Percentiles rank a stretch among this genome's conserved stretches.
Conservation (phyloP, 441 rosid species). For the Pelargonium myrrhifolium region DNA sequence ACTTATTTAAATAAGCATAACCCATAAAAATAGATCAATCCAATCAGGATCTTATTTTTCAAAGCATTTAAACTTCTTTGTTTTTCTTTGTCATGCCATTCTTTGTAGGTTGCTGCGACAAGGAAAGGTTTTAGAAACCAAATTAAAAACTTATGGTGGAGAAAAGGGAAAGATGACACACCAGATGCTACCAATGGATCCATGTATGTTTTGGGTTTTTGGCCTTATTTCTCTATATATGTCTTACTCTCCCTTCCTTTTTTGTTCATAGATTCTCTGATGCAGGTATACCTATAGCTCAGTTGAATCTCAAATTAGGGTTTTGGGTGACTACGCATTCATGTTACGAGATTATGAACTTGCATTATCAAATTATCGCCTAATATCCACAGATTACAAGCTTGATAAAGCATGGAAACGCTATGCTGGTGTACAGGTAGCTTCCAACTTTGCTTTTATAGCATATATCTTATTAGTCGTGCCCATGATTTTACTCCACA, state of each 20-base stretch:
- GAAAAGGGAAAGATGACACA: slow-evolving; percentile 93
- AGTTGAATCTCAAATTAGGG: slow-evolving; percentile 88
- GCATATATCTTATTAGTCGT: slow-evolving; percentile 8
- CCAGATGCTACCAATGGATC: slow-evolving; percentile 58
- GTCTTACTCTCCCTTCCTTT: slow-evolving; percentile 21
- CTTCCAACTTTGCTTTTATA: slow-evolving; percentile 15
- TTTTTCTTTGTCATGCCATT: slow-evolving; percentile 19
- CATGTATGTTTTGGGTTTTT: slow-evolving; percentile 41
- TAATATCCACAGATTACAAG: slow-evolving; percentile 95
- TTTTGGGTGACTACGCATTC: slow-evolving; percentile 95
- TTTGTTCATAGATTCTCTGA: slow-evolving; percentile 21
- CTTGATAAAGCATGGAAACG: slow-evolving; percentile 98
- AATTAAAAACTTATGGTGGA: slow-evolving; percentile 96
- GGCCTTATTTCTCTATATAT: slow-evolving; percentile 12
- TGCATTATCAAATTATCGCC: slow-evolving; percentile 87
- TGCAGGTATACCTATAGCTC: slow-evolving; percentile 93
- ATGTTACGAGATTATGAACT: slow-evolving; percentile 97
- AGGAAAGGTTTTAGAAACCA: slow-evolving; percentile 97
- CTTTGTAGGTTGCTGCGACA: slow-evolving; percentile 73
- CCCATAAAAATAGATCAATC: background rate
- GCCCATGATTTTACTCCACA: slow-evolving; percentile 7
- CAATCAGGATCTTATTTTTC: background rate
- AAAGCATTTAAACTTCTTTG: slow-evolving; percentile 6
- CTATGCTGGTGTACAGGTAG: slow-evolving; percentile 98
- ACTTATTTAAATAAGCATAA: slow-evolving; percentile 3